phyloP scores from a whole-genome alignment of 192 early-diverging fungal genomes.

The Mortierella hygrophila region DNA sequence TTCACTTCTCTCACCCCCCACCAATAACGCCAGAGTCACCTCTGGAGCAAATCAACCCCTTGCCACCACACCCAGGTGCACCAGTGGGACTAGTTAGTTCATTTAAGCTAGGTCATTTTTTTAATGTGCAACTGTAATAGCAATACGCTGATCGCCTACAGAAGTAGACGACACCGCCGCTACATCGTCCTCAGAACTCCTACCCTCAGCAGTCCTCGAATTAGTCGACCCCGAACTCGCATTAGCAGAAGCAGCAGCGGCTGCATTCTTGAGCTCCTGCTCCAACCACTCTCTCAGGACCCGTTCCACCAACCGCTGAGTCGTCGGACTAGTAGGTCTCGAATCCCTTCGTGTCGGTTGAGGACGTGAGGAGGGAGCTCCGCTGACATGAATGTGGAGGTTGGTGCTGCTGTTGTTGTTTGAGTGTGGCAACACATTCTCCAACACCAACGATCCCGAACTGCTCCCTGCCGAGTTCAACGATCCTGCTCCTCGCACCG shows the following conservation, averaged over 20 bases:
- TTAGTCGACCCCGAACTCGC: not conserved
- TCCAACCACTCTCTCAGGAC: slow-evolving; percentile 64
- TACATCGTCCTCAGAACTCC: not conserved
- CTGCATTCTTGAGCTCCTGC: slow-evolving; percentile 16
- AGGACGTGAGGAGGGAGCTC: slow-evolving; percentile 1
- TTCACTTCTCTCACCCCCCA: no score
- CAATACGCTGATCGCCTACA: slow-evolving; percentile 1
- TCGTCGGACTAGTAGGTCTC: slow-evolving; percentile 42
- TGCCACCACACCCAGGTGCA: not conserved
- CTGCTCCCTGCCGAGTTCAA: not conserved
- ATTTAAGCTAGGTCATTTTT: no score
- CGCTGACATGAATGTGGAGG: slow-evolving; percentile 28
- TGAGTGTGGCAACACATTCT: slow-evolving; percentile 26
- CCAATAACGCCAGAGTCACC: no score
- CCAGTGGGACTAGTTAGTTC: no score
- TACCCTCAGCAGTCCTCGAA: not conserved
- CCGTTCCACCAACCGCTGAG: slow-evolving; percentile 59
- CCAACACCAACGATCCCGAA: slow-evolving; percentile 12
- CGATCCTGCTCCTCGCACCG: not conserved
- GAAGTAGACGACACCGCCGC: not conserved
- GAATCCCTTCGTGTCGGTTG: slow-evolving; percentile 6
- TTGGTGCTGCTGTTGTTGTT: slow-evolving; percentile 31
- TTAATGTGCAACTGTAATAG: slow-evolving; percentile 7
- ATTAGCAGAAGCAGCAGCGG: not conserved
- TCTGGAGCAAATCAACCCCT: not conserved